These are phyloP conservation scores for Populus hybrid DNA, from an alignment of 441 rosid genomes.

Conservation along the genomic window DNA sequence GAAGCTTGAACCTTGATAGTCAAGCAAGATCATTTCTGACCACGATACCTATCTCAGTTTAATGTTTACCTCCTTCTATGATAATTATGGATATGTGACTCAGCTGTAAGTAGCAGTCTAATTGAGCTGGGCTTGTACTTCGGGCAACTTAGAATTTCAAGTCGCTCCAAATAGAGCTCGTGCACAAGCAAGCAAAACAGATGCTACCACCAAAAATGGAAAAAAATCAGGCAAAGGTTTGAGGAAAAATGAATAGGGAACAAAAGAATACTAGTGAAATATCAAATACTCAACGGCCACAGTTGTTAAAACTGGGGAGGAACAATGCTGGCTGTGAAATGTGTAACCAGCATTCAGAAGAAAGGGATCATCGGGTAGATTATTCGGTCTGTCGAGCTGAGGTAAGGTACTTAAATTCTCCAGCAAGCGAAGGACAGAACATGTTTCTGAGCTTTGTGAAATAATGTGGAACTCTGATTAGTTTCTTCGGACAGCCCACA, in stretches of 20 bases:
- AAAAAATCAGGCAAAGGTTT: neutral
- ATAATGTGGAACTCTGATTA: neutral
- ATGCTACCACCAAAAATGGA: neutral
- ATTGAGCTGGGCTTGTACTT: neutral
- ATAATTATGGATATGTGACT: too few species aligned
- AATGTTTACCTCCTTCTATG: too few species aligned
- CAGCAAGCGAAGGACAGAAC: too few species aligned
- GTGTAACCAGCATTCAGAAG: neutral
- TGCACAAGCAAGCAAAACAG: neutral
- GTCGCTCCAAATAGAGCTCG: neutral
- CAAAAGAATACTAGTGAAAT: neutral
- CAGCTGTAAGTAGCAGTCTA: neutral
- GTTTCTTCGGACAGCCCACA: neutral
- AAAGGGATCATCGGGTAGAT: neutral
- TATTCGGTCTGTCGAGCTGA: too few species aligned
- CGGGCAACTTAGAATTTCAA: neutral
- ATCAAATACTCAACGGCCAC: neutral
- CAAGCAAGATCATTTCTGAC: neutral
- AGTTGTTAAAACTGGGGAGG: neutral
- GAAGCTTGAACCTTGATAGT: neutral
- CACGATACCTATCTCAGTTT: too few species aligned
- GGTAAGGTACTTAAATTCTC: too few species aligned
- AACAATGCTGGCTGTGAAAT: neutral
- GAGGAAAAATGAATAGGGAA: neutral
- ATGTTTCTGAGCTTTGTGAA: too few species aligned